A percentile compares a stretch with the other conserved stretches of the same genome.
phyloP scores from a whole-genome alignment of 1,284 basidiomycete genomes.

The Ganoderma sp. region DNA sequence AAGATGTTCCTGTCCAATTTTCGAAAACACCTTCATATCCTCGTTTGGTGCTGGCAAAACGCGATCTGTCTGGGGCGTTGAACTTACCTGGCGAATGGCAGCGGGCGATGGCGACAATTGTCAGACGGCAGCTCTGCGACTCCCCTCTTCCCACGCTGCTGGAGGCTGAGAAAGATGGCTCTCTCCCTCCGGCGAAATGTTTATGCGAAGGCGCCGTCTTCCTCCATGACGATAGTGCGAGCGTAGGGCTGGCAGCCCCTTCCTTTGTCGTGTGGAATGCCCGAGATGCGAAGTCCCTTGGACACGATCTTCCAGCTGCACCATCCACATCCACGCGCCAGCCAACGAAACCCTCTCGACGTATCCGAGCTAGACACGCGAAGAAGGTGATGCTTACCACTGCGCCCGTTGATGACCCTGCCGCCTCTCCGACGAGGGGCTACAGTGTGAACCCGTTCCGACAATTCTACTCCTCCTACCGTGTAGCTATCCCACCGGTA shows the following conservation, averaged over 20 bases:
- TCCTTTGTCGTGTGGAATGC: not conserved
- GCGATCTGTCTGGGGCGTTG: conserved; percentile 7
- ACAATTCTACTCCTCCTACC: no score
- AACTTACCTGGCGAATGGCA: conserved; percentile 16
- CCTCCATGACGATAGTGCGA: not conserved
- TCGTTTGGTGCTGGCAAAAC: conserved; percentile 4
- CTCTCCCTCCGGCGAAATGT: conserved; percentile 3
- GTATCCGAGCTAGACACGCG: no score
- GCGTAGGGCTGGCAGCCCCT: not conserved
- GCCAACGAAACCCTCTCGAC: no score
- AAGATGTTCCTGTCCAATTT: not conserved
- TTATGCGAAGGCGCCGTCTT: not conserved
- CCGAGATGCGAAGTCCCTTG: not conserved
- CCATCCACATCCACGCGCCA: no score
- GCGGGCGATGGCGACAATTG: not conserved
- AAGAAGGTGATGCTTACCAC: no score
- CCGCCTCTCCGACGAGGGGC: no score
- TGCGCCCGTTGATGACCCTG: no score
- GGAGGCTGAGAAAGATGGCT: not conserved
- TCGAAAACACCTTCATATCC: not conserved
- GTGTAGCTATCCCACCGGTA: no score
- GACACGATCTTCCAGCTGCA: conserved; percentile 4
- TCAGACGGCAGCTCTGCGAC: not conserved
- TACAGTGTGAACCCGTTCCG: no score
- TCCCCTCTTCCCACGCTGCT: not conserved